These are phyloP conservation scores for Mycosphaerella sp. DNA, from an alignment of 2,329 filamentous ascomycete genomes.

Conservation along the genomic window DNA sequence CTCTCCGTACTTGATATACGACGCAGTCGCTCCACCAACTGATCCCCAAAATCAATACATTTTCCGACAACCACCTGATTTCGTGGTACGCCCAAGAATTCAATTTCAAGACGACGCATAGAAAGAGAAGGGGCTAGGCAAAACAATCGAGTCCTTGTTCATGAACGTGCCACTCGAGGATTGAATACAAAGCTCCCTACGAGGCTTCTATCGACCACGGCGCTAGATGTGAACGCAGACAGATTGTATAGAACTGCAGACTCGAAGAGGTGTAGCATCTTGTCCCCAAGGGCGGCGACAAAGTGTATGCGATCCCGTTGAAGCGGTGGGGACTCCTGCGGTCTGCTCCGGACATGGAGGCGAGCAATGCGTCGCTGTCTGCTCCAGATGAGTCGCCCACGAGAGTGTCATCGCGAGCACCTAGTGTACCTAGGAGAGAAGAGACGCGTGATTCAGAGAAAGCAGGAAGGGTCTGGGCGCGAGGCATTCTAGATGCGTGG, in stretches of 20 bases:
- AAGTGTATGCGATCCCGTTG: slow-evolving; percentile 33
- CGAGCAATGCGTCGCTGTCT: slow-evolving; percentile 20
- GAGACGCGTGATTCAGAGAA: slow-evolving; percentile 37
- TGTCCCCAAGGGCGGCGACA: slow-evolving; percentile 19
- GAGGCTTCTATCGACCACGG: neutral
- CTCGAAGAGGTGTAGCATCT: neutral
- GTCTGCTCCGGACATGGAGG: slow-evolving; percentile 22
- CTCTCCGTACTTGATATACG: neutral
- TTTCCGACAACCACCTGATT: neutral
- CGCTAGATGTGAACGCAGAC: neutral
- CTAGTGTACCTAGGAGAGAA: slow-evolving; percentile 26
- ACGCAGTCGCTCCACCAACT: neutral
- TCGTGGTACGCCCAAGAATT: neutral
- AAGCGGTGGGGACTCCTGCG: slow-evolving; percentile 31
- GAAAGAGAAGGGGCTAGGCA: slow-evolving; percentile 4
- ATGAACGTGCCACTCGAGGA: too few relatives aligned
- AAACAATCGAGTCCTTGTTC: neutral
- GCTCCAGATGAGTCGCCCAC: slow-evolving; percentile 15
- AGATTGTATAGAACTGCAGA: neutral
- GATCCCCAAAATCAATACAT: neutral
- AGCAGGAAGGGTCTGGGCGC: slow-evolving; percentile 41
- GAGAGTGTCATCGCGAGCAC: slow-evolving; percentile 26
- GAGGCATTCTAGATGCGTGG: slow-evolving; percentile 42
- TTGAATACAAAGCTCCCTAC: too few relatives aligned
- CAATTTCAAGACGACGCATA: neutral